Evolutionary conservation across 352 stramenopile species (phyloP).

Genomic region (Phytophthora tentaculata): DNA sequence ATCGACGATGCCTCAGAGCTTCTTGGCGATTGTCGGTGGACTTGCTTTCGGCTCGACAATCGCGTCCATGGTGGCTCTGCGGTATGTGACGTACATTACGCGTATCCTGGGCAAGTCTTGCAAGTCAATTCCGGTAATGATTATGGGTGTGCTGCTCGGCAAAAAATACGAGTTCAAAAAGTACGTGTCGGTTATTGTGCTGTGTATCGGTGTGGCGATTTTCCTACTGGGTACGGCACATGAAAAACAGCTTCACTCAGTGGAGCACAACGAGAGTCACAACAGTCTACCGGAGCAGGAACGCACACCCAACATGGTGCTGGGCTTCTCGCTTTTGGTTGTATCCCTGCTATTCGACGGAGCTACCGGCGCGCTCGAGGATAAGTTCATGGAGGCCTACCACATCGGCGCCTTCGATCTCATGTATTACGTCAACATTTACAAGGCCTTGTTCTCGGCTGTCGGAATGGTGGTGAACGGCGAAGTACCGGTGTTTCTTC

Average conservation of each 20-base stretch:
- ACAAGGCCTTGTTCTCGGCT: slow-evolving; percentile 76
- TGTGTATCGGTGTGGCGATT: slow-evolving; percentile 76
- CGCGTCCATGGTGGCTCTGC: slow-evolving; percentile 81
- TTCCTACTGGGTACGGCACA: slow-evolving; percentile 79
- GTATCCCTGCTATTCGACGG: slow-evolving; percentile 84
- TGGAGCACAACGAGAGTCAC: slow-evolving; percentile 51
- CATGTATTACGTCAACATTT: slow-evolving; percentile 90
- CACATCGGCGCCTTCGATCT: slow-evolving; percentile 86
- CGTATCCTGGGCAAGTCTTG: slow-evolving; percentile 88
- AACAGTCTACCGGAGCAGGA: slow-evolving; percentile 51
- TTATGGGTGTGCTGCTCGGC: slow-evolving; percentile 73
- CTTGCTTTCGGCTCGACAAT: slow-evolving; percentile 84
- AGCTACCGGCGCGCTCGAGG: slow-evolving; percentile 78
- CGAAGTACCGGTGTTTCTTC: slow-evolving; percentile 68
- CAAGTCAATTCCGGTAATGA: slow-evolving; percentile 90
- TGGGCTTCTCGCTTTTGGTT: slow-evolving; percentile 71
- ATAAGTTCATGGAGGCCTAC: slow-evolving; percentile 85
- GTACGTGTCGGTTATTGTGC: slow-evolving; percentile 78
- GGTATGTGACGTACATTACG: slow-evolving; percentile 89
- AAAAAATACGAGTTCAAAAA: slow-evolving; percentile 86
- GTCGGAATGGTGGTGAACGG: slow-evolving; percentile 76
- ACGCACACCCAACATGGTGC: slow-evolving; percentile 66
- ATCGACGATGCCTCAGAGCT: slow-evolving; percentile 76
- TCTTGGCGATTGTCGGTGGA: slow-evolving; percentile 66
- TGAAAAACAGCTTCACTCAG: slow-evolving; percentile 64